Percentiles rank a stretch among this genome's conserved stretches.
Evolutionary conservation across 2,329 filamentous ascomycete genomes (phyloP).

Genomic region (Fusarium caatingaense): DNA sequence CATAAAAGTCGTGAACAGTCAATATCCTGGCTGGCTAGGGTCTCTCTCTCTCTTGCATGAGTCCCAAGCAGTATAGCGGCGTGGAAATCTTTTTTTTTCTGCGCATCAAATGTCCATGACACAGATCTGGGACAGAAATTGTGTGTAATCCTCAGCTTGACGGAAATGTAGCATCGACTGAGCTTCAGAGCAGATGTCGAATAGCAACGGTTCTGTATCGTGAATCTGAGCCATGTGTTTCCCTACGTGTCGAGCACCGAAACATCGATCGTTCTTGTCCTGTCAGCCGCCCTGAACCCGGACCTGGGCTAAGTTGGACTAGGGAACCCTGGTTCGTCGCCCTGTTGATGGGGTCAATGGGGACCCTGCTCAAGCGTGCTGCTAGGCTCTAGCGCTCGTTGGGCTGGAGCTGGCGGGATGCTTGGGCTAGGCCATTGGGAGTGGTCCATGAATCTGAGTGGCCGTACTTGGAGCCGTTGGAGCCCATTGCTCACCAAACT

Average conservation of each 20-base stretch:
- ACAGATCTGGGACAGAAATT: not conserved
- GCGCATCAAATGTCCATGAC: conserved; percentile 19
- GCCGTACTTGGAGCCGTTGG: conserved; percentile 19
- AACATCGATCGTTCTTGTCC: conserved; percentile 31
- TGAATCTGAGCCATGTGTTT: conserved; percentile 21
- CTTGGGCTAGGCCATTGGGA: conserved; percentile 29
- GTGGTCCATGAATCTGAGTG: conserved; percentile 29
- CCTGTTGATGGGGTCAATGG: conserved; percentile 37
- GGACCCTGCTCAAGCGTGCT: conserved; percentile 30
- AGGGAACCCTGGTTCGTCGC: conserved; percentile 40
- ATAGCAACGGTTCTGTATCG: conserved; percentile 9
- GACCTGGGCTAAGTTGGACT: conserved; percentile 16
- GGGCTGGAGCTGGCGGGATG: conserved; percentile 40
- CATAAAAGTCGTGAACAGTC: conserved; percentile 33
- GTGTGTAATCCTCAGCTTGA: not conserved
- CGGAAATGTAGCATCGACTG: conserved; percentile 7
- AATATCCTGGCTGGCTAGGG: conserved; percentile 30
- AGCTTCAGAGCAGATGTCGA: not conserved
- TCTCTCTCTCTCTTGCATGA: conserved; percentile 39
- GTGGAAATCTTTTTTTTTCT: conserved; percentile 19
- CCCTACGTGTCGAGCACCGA: conserved; percentile 34
- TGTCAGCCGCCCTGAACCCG: conserved; percentile 35
- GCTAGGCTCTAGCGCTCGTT: conserved; percentile 36
- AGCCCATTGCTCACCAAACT: conserved; percentile 34
- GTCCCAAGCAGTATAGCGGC: conserved; percentile 27